A percentile compares a stretch with the other conserved stretches of the same genome.
Evolutionary conservation across 2,329 filamentous ascomycete species (phyloP).

Genomic region (Botrytis tulipae): DNA sequence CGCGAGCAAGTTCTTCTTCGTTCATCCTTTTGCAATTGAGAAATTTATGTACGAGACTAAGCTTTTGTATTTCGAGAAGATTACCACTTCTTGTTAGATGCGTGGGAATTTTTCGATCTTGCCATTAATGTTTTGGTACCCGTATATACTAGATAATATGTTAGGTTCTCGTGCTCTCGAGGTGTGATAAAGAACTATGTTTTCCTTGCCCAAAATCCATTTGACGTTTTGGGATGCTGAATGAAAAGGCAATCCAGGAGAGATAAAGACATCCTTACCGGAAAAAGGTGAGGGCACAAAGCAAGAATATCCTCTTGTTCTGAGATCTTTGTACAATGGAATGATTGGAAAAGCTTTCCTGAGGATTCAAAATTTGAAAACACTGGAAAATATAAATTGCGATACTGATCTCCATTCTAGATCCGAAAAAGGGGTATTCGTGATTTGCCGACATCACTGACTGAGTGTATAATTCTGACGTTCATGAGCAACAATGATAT

Average conservation of each 20-base stretch:
- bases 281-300: background rate
- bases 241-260: background rate
- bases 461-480: background rate
- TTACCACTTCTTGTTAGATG: background rate
- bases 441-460: background rate
- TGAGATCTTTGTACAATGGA: background rate
- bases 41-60: background rate
- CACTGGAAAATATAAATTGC: background rate
- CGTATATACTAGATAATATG: background rate
- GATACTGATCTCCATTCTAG: background rate
- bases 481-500: background rate
- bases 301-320: background rate
- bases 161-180: background rate
- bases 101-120: background rate
- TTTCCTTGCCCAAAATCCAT: background rate
- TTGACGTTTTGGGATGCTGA: slow-evolving; percentile 7
- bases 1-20: background rate
- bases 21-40: background rate
- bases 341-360: background rate
- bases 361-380: background rate
- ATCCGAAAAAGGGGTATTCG: background rate
- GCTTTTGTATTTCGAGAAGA: background rate
- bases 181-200: background rate
- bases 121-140: background rate
- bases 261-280: slow-evolving; percentile 7